Evolutionary conservation across 257 asterid species (phyloP).

Genomic region (Ophiorrhiza pumila): DNA sequence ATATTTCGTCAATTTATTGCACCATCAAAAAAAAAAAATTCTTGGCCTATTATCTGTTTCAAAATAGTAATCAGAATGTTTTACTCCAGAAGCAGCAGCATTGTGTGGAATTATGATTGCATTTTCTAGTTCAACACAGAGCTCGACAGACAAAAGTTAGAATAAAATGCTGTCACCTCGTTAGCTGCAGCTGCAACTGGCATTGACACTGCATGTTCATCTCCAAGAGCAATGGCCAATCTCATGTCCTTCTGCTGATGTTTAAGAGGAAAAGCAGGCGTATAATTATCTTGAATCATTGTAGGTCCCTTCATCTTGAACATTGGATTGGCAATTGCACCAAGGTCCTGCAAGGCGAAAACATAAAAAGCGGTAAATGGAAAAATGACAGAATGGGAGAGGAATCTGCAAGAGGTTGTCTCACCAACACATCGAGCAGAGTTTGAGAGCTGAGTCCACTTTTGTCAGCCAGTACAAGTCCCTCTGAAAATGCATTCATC

Average conservation of each 20-base stretch:
- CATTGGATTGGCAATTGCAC: conserved; percentile 92
- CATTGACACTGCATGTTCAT: conserved; percentile 81
- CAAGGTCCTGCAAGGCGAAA: conserved; percentile 68
- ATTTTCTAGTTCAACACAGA: background rate
- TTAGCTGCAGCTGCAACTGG: conserved; percentile 97
- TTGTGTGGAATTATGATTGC: background rate
- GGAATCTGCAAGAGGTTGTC: conserved; percentile 18
- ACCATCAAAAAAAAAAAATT: background rate
- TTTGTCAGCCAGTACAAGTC: conserved; percentile 77
- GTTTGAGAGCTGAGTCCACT: conserved; percentile 82
- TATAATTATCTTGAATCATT: conserved; percentile 61
- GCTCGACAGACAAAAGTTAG: background rate
- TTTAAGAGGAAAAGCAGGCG: conserved; percentile 93
- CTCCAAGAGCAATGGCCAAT: conserved; percentile 92
- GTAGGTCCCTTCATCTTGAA: conserved; percentile 90
- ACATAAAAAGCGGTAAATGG: conserved; percentile 2
- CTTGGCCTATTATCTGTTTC: background rate
- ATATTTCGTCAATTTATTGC: background rate
- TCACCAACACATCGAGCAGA: conserved; percentile 88
- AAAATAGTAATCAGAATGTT: background rate
- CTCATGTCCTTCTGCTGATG: conserved; percentile 99
- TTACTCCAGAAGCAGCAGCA: background rate
- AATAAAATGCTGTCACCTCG: conserved; percentile 44
- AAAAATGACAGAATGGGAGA: background rate
- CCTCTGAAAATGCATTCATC: conserved; percentile 99